phyloP scores from a whole-genome alignment of 2,329 filamentous ascomycete species.

The Hypoxylon sp. region DNA sequence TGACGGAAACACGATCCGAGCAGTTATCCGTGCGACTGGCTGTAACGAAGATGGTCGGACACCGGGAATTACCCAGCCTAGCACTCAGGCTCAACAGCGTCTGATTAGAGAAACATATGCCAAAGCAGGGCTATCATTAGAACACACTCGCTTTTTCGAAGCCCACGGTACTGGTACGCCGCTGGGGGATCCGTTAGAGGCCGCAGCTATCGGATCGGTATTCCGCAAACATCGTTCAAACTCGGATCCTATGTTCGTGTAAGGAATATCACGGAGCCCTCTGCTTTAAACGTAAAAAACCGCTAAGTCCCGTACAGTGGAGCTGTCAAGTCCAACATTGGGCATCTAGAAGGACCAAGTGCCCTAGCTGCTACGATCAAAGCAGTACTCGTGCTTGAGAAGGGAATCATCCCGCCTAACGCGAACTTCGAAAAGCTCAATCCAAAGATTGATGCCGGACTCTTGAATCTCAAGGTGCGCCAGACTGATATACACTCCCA shows the following conservation, averaged over 20 bases:
- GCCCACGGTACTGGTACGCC: slow-evolving; percentile 43
- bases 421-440: slow-evolving; percentile 44
- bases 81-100: slow-evolving; percentile 45
- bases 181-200: slow-evolving; percentile 40
- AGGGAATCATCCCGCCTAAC: slow-evolving; percentile 42
- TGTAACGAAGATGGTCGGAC: slow-evolving; percentile 54
- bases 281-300: too few species aligned
- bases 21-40: slow-evolving; percentile 50
- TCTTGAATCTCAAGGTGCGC: slow-evolving; percentile 1
- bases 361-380: slow-evolving; percentile 42
- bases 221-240: slow-evolving; percentile 18
- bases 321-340: slow-evolving; percentile 41
- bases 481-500: too few species aligned
- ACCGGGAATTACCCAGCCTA: slow-evolving; percentile 57
- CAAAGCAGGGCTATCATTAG: slow-evolving; percentile 42
- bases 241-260: slow-evolving; percentile 12
- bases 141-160: slow-evolving; percentile 40
- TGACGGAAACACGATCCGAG: slow-evolving; percentile 47
- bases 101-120: slow-evolving; percentile 48
- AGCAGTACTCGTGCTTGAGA: slow-evolving; percentile 31
- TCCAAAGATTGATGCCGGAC: slow-evolving; percentile 28
- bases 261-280: too few species aligned
- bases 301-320: too few species aligned
- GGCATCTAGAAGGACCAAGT: slow-evolving; percentile 41
- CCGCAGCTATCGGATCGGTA: slow-evolving; percentile 30